Evolutionary conservation across 176 grass and related monocot genomes (phyloP), one percentile per base, ranked within the genome.

Genomic region (Ensete glaucum): DNA sequence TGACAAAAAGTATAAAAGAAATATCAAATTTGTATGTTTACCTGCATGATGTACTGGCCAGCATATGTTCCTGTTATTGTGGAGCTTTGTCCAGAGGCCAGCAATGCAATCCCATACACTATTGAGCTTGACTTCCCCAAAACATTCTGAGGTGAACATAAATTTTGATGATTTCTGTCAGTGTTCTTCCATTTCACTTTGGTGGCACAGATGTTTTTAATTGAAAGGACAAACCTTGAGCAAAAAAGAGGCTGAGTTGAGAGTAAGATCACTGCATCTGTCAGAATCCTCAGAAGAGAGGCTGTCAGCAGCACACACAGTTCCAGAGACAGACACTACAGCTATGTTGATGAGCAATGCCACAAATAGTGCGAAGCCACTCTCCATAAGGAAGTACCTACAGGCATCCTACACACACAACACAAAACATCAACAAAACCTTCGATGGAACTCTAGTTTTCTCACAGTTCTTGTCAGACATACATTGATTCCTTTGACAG

Each of bases 41-140:
- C 92, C 92, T 96, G 95, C 90, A 98, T 98, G 78, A 98, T 92
- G 74, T 84, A 98, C 66, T 98, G 95, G 9, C 95, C 95, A 0
- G 95, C 81, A 20, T 98, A 98, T 13, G 95, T 98, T 55, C 95
- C 95, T 8, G 95, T 93, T 54, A 98, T 98, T 12, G 90, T 87
- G 0, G 95, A 98, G 80, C 95, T 98, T 74, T 98, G 95, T 20
- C 95, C 90, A 27, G 95, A 93, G n/a, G 95, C 95, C 53, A 98
- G 58, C 53, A 98, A 77, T 15, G 95, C 90, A 1, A 98, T 84
- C 55, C 87, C 94, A 21, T 93, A 98, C 7, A 98, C 77, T 3
- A 86, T 79, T 8, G 94, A 66, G 70, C 95, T 93, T 69, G 90
- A 91, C 82, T 54, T 93, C 56, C 95, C 95, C 11, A 98, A 77